These are phyloP conservation scores for Penicillium paxilli DNA, from an alignment of 495 filamentous ascomycete species.

Conservation along the genomic window DNA sequence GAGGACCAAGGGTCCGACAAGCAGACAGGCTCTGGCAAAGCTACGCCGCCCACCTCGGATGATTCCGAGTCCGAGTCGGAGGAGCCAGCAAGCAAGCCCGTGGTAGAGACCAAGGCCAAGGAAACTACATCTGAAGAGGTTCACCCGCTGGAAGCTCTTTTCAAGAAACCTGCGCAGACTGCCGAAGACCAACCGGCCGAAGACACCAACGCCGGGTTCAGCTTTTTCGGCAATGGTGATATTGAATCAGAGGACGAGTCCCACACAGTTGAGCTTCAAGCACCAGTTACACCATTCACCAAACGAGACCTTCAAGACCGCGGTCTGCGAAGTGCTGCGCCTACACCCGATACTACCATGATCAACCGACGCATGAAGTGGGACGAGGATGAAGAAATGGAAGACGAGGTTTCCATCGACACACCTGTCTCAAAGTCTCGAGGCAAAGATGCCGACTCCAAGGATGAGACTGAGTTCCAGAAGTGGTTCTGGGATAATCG, in stretches of 20 bases:
- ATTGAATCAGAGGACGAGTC: conserved; percentile 47
- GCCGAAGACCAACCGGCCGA: conserved; percentile 35
- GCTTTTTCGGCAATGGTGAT: conserved; percentile 61
- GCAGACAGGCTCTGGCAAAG: conserved; percentile 5
- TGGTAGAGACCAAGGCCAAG: conserved; percentile 4
- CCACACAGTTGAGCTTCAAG: conserved; percentile 59
- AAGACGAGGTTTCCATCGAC: conserved; percentile 29
- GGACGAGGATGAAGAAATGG: conserved; percentile 32
- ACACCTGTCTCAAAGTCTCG: conserved; percentile 36
- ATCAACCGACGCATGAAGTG: conserved; percentile 44
- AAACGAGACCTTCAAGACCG: conserved; percentile 73
- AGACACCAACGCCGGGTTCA: conserved; percentile 55
- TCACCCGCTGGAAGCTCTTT: conserved; percentile 86
- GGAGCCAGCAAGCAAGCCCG: conserved; percentile 12
- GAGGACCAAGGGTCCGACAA: conserved; percentile 11
- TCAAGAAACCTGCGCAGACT: conserved; percentile 64
- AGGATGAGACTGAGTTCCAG: conserved; percentile 68
- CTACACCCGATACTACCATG: conserved; percentile 91
- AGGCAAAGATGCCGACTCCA: conserved; percentile 8
- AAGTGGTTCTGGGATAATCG: conserved; percentile 93
- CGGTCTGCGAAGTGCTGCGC: conserved; percentile 78
- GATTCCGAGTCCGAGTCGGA: conserved; percentile 10
- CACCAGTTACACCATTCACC: conserved; percentile 81
- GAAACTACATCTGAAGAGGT: conserved; percentile 50
- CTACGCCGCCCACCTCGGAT: conserved; percentile 1